These are phyloP conservation scores for Xylaria intraflava DNA, from an alignment of 495 filamentous ascomycete genomes.

Conservation along the genomic window DNA sequence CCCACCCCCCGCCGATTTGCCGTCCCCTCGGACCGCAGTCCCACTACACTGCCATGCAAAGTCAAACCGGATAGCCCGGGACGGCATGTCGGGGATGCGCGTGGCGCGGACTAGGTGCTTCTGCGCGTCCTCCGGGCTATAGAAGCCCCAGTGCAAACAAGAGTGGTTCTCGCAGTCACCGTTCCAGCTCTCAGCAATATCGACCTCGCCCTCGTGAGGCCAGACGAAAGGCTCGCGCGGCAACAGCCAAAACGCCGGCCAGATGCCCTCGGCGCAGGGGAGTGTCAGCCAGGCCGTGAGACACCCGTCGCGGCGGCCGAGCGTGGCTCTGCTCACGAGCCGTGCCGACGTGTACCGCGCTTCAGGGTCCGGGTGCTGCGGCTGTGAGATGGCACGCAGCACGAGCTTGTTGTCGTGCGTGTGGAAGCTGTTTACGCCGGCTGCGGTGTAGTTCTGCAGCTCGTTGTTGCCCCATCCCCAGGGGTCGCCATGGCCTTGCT, in stretches of 20 bases:
- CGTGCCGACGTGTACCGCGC: slow-evolving; percentile 36
- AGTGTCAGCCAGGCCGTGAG: slow-evolving; percentile 27
- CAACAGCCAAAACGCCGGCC: slow-evolving; percentile 41
- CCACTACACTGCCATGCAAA: slow-evolving; percentile 35
- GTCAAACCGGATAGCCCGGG: slow-evolving; percentile 22
- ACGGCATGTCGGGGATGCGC: slow-evolving; percentile 23
- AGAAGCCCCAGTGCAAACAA: slow-evolving; percentile 43
- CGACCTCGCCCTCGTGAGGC: slow-evolving; percentile 55
- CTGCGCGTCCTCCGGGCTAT: slow-evolving; percentile 34
- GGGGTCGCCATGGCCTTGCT: slow-evolving; percentile 32
- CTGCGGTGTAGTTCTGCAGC: slow-evolving; percentile 35
- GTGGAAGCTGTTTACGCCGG: slow-evolving; percentile 32
- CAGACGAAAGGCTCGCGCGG: slow-evolving; percentile 42
- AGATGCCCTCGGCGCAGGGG: slow-evolving; percentile 37
- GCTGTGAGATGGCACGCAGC: slow-evolving; percentile 29
- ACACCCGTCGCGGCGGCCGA: slow-evolving; percentile 32
- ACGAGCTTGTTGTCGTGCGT: slow-evolving; percentile 33
- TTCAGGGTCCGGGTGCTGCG: slow-evolving; percentile 16
- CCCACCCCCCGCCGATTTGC: slow-evolving; percentile 15
- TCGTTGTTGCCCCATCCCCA: slow-evolving; percentile 45
- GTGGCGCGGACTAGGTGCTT: slow-evolving; percentile 38
- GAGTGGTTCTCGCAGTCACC: slow-evolving; percentile 34
- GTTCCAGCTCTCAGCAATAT: slow-evolving; percentile 52
- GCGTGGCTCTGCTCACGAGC: slow-evolving; percentile 30
- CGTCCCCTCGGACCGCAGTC: slow-evolving; percentile 8